A percentile compares a stretch with the other conserved stretches of the same genome.
Conservation (phyloP, 768 basidiomycete species). For the Suillus bovinus region DNA sequence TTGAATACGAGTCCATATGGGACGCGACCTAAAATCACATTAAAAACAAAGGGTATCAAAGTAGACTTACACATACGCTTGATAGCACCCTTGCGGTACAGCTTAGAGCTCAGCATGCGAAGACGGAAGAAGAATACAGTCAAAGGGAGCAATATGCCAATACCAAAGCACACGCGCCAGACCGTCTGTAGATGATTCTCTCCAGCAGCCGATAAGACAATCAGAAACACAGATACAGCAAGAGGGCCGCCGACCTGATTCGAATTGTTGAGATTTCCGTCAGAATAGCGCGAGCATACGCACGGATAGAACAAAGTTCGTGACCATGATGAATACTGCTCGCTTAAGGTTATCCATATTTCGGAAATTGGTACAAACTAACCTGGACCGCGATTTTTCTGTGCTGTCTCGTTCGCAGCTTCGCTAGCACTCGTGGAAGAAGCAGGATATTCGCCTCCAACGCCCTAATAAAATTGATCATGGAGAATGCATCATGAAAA, state of each 20-base stretch:
- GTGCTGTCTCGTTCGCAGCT: constrained; percentile 69
- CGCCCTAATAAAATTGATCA: constrained; percentile 44
- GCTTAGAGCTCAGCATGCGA: constrained; percentile 66
- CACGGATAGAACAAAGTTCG: constrained; percentile 68
- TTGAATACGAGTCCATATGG: constrained; percentile 62
- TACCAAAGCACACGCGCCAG: constrained; percentile 67
- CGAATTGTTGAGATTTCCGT: constrained; percentile 1
- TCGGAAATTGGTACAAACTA: constrained; percentile 12
- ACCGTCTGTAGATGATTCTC: constrained; percentile 60
- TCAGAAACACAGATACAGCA: constrained; percentile 64
- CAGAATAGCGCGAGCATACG: constrained; percentile 16
- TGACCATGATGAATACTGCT: constrained; percentile 75
- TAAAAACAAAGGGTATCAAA: not conserved
- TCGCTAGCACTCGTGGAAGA: constrained; percentile 70
- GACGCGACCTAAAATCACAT: constrained; percentile 43
- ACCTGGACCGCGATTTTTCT: constrained; percentile 62
- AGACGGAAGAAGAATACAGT: constrained; percentile 73
- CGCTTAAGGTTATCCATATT: constrained; percentile 7
- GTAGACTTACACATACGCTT: constrained; percentile 40
- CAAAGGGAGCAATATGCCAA: constrained; percentile 62
- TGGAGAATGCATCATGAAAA: not conserved
- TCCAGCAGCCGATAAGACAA: constrained; percentile 67
- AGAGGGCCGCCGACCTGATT: constrained; percentile 65
- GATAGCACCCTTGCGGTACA: constrained; percentile 66
- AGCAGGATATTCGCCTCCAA: constrained; percentile 78